Evolutionary conservation across 2,329 filamentous ascomycete genomes (phyloP), one percentile per base, ranked within the genome.

Genomic region (Simplicillium sp.): DNA sequence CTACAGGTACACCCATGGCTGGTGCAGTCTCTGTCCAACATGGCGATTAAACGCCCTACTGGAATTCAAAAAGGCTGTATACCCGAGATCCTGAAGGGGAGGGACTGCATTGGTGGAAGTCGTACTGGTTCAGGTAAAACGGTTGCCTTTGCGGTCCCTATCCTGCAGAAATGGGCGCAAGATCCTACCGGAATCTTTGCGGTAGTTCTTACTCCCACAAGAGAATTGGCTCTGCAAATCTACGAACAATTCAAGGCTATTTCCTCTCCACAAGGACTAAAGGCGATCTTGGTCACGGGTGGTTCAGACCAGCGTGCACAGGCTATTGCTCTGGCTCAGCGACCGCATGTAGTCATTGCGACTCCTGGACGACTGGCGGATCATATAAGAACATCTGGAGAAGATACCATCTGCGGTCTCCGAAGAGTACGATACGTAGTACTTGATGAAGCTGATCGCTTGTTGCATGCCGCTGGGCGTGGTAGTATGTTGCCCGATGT

Each of bases 71-170:
- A 84, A 54, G 82, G 80, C 39, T 94, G 87, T 57, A 97, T 98
- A 54, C 89, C 90, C 2, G 84, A 92, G 58, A 96, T 97, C 44
- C 61, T 98, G 29, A 82, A 87, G 51, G 92, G 92, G 6, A 76
- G 85, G 52, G 89, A 98, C 64, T 96, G 88, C 57, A 96, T 98
- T 52, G 92, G 92, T 56, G 89, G 89, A 31, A 94, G 87, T 56
- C 76, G 88, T 47, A 98, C 92, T 0, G 92, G 92, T 69, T 96
- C 90, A 11, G 92, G 92, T 64, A 98, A 98, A 68, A 98, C 92
- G 3, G 82, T 97, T 34, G 89, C 92, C 2, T 98, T 98, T 61
- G 86, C 90, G 1, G 87, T 89, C 9, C 92, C 92, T 1, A 94
- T 98, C 45, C 67, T 98, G 47, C 90, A 97, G 59, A 84, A 83